A percentile compares a stretch with the other conserved stretches of the same genome.
phyloP scores from a whole-genome alignment of 1,139 yeast species.

The Neolecta irregularis region DNA sequence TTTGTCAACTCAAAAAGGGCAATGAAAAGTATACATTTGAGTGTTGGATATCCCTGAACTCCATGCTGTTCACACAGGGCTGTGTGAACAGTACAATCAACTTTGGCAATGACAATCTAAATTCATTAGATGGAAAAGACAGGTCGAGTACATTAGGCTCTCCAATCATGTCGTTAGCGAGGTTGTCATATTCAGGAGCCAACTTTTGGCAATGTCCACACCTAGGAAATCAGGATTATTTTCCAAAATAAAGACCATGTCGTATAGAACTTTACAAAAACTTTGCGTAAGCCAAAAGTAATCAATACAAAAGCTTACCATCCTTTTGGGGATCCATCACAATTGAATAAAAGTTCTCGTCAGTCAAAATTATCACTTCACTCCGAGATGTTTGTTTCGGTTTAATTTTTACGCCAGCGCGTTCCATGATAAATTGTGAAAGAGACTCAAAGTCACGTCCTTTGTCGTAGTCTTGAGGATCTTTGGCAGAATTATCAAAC shows the following conservation, averaged over 20 bases:
- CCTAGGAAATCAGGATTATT: conserved; percentile 55
- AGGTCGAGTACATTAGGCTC: conserved; percentile 25
- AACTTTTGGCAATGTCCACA: conserved; percentile 62
- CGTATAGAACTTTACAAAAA: conserved; percentile 12
- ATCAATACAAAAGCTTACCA: conserved; percentile 39
- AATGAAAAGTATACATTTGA: conserved; percentile 31
- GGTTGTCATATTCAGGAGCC: conserved; percentile 47
- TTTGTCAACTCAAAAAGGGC: conserved; percentile 31
- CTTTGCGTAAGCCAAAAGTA: not conserved
- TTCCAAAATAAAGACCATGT: conserved; percentile 9
- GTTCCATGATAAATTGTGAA: conserved; percentile 1
- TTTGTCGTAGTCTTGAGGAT: conserved; percentile 1
- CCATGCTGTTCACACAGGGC: conserved; percentile 40
- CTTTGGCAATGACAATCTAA: conserved; percentile 24
- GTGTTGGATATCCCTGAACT: conserved; percentile 50
- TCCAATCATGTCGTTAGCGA: conserved; percentile 40
- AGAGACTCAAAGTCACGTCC: conserved; percentile 8
- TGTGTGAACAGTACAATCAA: conserved; percentile 53
- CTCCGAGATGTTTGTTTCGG: conserved; percentile 7
- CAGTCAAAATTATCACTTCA: conserved; percentile 25
- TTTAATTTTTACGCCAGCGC: conserved; percentile 4
- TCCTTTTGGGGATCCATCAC: conserved; percentile 39
- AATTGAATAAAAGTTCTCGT: conserved; percentile 37
- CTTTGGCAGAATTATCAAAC: conserved; percentile 1
- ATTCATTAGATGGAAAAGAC: not conserved